Evolutionary conservation across 2,329 filamentous ascomycete species (phyloP), one percentile per base, ranked within the genome.

Genomic region (Ceratocystis cacaofunesta): DNA sequence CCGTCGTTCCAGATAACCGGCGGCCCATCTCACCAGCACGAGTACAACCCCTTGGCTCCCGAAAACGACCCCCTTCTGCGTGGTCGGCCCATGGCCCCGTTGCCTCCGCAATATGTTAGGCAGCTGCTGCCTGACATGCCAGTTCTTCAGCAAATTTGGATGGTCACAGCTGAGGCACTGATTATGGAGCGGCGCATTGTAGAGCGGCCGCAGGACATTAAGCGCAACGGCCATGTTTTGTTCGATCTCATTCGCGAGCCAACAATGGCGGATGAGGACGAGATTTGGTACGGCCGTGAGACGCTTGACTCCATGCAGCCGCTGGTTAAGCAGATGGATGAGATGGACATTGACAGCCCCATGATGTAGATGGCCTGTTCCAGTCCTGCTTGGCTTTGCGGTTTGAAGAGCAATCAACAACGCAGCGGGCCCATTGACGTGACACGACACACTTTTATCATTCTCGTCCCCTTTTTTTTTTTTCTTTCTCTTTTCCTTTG

Each of bases 211-310:
- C 76, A 81, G 67, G 82, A 86, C 68, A 87, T 87, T 69, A 84
- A 84, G 71, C 79, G 84, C 50, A 86, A 86, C 65, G 81, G 80
- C 12, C 79, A 83, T 68, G 80, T 86, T 28, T 79, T 87, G 74
- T 73, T 85, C 65, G 82, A 86, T 67, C 75, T 87, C n/a, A 86
- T 87, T 68, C 78, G 80, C 61, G 83, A 86, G 67, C 81, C 85
- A 65, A 82, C 81, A 19, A 73, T 80, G 22, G 79, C 79, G 22
- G 80, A 83, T 65, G 79, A 84, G 71, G 84, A 86, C 68, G 80
- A 85, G 69, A 86, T 84, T 82, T 79, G 80, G 76, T 85, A 85
- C 69, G 82, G 82, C 58, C 78, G 77, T 63, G 75, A 74, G 43
- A 77, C 78, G 1, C 78, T 80, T n/a, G 80, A 80, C 41, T 81